phyloP scores from a whole-genome alignment of 371 early-diverging fungal species.

The Mucor velutinosus region DNA sequence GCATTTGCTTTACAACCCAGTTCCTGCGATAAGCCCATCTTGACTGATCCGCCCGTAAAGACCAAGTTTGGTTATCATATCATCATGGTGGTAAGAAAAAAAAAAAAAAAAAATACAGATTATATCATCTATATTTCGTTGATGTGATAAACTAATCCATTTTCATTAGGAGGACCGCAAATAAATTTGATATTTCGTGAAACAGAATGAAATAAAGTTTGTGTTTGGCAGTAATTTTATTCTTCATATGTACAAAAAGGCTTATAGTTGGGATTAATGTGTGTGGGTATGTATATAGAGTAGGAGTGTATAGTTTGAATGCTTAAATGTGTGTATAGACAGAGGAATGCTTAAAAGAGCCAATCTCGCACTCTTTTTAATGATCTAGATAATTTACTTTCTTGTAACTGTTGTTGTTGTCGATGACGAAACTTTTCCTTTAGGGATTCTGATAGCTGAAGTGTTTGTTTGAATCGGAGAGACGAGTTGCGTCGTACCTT shows the following conservation, averaged over 20 bases:
- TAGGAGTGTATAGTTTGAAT: neutral
- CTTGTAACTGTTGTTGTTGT: slow-evolving; percentile 24
- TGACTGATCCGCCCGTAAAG: slow-evolving; percentile 75
- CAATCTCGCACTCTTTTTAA: slow-evolving; percentile 11
- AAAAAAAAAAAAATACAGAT: neutral
- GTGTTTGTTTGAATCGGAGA: slow-evolving; percentile 23
- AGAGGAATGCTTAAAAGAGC: slow-evolving; percentile 8
- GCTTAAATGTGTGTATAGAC: neutral
- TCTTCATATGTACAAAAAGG: neutral
- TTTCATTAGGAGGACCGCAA: slow-evolving; percentile 17
- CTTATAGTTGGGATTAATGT: neutral
- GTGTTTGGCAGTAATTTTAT: slow-evolving; percentile 1
- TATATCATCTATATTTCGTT: neutral
- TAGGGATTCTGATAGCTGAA: slow-evolving; percentile 16
- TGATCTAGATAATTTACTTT: slow-evolving; percentile 28
- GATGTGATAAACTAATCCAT: neutral
- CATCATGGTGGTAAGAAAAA: slow-evolving; percentile 77
- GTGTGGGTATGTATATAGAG: neutral
- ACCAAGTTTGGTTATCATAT: slow-evolving; percentile 78
- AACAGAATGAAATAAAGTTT: slow-evolving; percentile 5
- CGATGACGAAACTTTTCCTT: slow-evolving; percentile 22
- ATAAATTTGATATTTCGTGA: slow-evolving; percentile 5
- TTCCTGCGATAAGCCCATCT: slow-evolving; percentile 68
- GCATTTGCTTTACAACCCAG: slow-evolving; percentile 85
- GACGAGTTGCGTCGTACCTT: slow-evolving; percentile 24